A percentile compares a stretch with the other conserved stretches of the same genome.
phyloP scores from a whole-genome alignment of 164 flowering plant species.

The Sextonia rubra region DNA sequence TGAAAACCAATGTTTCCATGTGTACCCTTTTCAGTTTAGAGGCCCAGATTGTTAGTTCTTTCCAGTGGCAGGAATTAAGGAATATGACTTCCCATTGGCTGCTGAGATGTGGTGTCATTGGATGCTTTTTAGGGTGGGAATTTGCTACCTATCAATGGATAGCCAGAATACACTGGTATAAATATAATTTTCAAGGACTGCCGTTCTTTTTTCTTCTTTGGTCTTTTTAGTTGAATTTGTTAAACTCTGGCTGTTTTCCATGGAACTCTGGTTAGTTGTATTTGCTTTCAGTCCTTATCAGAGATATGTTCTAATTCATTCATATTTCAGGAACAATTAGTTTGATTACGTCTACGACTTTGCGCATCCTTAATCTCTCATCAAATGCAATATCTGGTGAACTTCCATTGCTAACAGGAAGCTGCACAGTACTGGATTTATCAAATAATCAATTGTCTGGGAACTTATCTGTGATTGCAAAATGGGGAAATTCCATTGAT shows the following conservation, averaged over 20 bases:
- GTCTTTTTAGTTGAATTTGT: no score
- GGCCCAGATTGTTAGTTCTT: no score
- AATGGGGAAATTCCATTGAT: slow-evolving; percentile 79
- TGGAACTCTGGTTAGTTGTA: neutral
- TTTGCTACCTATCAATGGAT: neutral
- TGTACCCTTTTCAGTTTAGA: no score
- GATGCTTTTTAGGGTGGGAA: neutral
- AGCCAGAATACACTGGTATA: no score
- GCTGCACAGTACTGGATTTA: slow-evolving; percentile 68
- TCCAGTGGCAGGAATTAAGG: no score
- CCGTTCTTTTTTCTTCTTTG: no score
- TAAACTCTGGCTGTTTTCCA: neutral
- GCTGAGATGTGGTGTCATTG: neutral
- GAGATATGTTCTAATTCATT: neutral
- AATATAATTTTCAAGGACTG: no score
- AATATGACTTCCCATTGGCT: neutral
- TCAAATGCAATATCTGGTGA: slow-evolving; percentile 78
- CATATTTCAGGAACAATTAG: slow-evolving; percentile 64
- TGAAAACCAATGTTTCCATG: no score
- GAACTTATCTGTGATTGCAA: slow-evolving; percentile 53
- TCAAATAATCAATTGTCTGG: slow-evolving; percentile 73
- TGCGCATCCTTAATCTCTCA: slow-evolving; percentile 70
- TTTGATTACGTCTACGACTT: slow-evolving; percentile 67
- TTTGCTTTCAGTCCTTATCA: neutral
- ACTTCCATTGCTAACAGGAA: slow-evolving; percentile 78